Base-by-base conservation (phyloP, 768 basidiomycete species). In the Lepiota venenata region DNA sequence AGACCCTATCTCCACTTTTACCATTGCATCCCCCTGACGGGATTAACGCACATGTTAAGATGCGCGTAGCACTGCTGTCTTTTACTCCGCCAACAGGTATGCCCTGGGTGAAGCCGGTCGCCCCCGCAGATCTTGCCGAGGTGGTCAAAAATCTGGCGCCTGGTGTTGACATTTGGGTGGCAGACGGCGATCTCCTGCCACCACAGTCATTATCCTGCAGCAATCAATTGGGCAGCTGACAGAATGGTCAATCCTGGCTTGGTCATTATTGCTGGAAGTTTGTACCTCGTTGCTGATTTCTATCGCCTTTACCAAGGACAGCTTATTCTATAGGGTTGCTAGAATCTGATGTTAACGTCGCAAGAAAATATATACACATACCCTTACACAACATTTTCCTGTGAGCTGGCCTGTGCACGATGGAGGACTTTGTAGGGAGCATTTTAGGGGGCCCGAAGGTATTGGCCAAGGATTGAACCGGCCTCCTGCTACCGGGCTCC, bases 231-330 rank as follows among this genome's bases (percentile, higher is more conserved):
- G 67, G 84, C 84, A 9, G 60, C 66, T 35, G 60, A 67, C 0
- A 68, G 62, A 9, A 65, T 59, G 11, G 66, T 63, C 8, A 59
- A 49, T 6, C 64, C 73, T 22, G 68, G 71, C n/a, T 62, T 93
- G 49, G 78, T 88, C 0, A 79, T 97, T 10, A 64, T 96, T 1
- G 87, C 92, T 20, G 97, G 96, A 37, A 98, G 97, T 70, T 67
- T 98, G 62, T 99, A 99, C 71, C 80, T 98, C 37, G 91, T 93
- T 1, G 93, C 93, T 9, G 96, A 98, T 71, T 84, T 95, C 52
- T 97, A 96, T 72, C 74, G 93, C 53, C 8, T 38, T 5, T 55
- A 48, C 27, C 27, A 11, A 20, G 9, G 11, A 25, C 14, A 29
- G 15, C 25, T 7, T 15, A n/a, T 16, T n/a, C 25, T 22, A 27